Base-by-base conservation (phyloP, 208 protist species). In the Blechomonas ayalai region DNA sequence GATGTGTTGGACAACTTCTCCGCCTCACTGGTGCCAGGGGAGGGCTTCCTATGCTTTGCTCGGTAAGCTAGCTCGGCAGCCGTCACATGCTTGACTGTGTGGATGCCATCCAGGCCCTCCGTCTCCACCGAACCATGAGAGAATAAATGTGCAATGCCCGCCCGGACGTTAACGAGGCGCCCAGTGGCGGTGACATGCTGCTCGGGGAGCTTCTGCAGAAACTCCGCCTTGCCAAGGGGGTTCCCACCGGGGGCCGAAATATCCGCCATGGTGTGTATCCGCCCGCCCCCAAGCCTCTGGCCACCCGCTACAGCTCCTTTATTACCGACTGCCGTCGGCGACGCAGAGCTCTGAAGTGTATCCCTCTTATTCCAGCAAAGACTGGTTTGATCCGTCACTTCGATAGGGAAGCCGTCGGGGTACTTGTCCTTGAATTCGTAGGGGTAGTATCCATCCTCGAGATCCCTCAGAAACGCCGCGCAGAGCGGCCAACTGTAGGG, bases 371-470 rank as follows among this genome's bases (percentile, higher is more conserved):
- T 8, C 19, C 26, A 18, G 15, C 35, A 6, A 15, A 23, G 35
- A 9, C 6, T 5, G 48, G 51, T 72, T 27, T 69, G 25, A 50
- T 96, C 82, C 34, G 77, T 70, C 29, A 95, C 62, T 44, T 92
- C 77, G 38, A 96, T 84, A 0, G 83, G 80, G 48, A 92, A 89
- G 37, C 90, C 90, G 19, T 92, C 85, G 10, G 90, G 90, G 66
- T 92, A 96, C 47, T 70, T 73, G 18, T 96, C 82, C 51, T 94
- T 92, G 67, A 92, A 94, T 49, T 96, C 90, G 53, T 95, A 95
- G 0, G 90, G 90, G 51, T 95, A 96, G 51, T 81, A 96, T 25
- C 90, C 90, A n/a, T 96, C 90, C n/a, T 50, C 59, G 19, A 96
- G 65, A 50, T 96, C 90, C 32, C 75, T 62, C 16, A 96, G 26